Evolutionary conservation across 495 filamentous ascomycete genomes (phyloP), one percentile per base, ranked within the genome.

Genomic region (Talaromyces trachyspermus): DNA sequence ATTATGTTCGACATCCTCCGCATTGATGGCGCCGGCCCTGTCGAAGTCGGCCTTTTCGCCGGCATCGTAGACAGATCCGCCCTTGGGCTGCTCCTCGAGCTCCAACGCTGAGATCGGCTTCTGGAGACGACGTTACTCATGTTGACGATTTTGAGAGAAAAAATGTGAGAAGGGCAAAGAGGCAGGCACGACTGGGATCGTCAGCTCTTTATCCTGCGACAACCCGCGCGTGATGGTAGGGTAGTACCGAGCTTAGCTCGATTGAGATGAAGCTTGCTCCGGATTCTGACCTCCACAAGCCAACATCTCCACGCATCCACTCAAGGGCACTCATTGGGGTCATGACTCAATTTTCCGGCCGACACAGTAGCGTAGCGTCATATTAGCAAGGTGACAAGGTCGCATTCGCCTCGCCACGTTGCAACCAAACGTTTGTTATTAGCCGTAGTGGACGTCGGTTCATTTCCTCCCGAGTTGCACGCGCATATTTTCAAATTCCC

Each of bases 31-130:
- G 46, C 57, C 71, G 23, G 62, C 50, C 58, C 68, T 64, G 67
- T 72, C 65, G 46, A 62, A 67, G 56, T 68, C 52, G 52, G 64
- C 55, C 54, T 74, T 75, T 54, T 68, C 65, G 54, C 54, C 63
- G 39, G 59, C 59, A 61, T 70, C 68, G 60, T 66, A 60, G 50
- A 56, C 51, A 56, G 66, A 59, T 29, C 54, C 69, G 51, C 42
- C 53, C 36, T 41, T 52, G 51, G 60, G 55, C 48, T 61, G 57
- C 44, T 52, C 60, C 62, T 72, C 68, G 58, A 70, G 52, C 63
- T 68, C 69, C 49, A 40, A 23, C 29, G 60, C 43, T 22, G 54
- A 47, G 51, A 61, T 64, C 45, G 58, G 53, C 56, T 66, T 58
- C 59, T 69, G 42, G 53, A 48, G 53, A 46, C 57, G 53, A 57